Evolutionary conservation across 768 basidiomycete species (phyloP).

Genomic region (Naganishia antarctica): DNA sequence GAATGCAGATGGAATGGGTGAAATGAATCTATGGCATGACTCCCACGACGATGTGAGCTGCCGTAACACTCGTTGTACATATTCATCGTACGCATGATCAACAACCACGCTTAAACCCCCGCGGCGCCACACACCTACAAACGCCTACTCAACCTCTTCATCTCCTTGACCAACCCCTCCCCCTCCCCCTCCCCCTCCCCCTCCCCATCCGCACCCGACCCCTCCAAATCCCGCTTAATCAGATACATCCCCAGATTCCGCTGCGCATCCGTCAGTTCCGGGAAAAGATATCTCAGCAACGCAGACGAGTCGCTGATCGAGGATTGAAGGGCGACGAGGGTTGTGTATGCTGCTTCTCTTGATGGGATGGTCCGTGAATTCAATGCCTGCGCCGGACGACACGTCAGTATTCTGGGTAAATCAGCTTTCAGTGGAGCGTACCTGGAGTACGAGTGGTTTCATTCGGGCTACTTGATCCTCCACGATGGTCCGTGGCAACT

Average conservation of each 20-base stretch:
- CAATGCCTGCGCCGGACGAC: not conserved
- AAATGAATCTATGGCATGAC: no score
- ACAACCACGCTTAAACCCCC: no score
- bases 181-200: slow-evolving; percentile 4
- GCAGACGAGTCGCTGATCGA: not conserved
- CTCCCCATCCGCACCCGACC: not conserved
- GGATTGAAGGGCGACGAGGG: slow-evolving; percentile 6
- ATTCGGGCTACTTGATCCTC: not conserved
- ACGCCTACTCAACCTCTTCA: not conserved
- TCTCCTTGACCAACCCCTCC: not conserved
- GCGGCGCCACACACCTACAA: not conserved
- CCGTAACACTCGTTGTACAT: no score
- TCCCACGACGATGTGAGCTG: no score
- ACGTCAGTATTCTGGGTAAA: no score
- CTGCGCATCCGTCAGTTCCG: slow-evolving; percentile 21
- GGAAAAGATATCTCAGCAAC: not conserved
- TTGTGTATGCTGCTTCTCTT: slow-evolving; percentile 17
- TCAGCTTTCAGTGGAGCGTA: not conserved
- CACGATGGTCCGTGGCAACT: not conserved
- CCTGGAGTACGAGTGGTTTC: slow-evolving; percentile 5
- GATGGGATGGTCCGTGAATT: slow-evolving; percentile 10
- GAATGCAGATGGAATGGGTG: no score
- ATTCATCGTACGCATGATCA: no score
- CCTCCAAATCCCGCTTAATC: slow-evolving; percentile 23
- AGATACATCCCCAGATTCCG: slow-evolving; percentile 14